These are phyloP conservation scores for Cladosporium colombiae DNA, from an alignment of 2,329 filamentous ascomycete genomes.

Conservation along the genomic window DNA sequence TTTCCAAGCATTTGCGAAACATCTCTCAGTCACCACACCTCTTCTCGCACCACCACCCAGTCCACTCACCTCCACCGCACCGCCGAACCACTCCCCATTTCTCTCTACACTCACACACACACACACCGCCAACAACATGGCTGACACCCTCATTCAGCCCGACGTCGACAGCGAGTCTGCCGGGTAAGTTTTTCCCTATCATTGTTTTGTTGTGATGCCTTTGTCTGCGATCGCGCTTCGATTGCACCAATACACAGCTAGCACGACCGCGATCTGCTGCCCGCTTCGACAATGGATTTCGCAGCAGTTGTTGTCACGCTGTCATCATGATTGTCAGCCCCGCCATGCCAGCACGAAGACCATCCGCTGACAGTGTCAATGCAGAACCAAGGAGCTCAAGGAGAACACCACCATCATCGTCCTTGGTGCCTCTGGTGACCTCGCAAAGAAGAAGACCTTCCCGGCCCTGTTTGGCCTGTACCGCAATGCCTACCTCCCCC, in stretches of 20 bases:
- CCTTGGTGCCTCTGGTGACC: constrained; percentile 92
- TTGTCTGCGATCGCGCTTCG: not conserved
- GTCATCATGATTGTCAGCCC: constrained; percentile 6
- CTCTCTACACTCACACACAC: not conserved
- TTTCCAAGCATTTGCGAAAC: constrained; percentile 15
- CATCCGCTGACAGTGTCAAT: constrained; percentile 4
- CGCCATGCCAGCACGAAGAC: not conserved
- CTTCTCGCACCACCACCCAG: not conserved
- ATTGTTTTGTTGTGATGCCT: constrained; percentile 10
- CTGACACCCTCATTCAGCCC: constrained; percentile 50
- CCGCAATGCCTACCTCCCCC: constrained; percentile 96
- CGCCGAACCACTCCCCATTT: not conserved
- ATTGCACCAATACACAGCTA: not conserved
- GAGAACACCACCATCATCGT: constrained; percentile 97
- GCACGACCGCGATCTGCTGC: not conserved
- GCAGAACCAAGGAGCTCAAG: constrained; percentile 89
- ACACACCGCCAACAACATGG: constrained; percentile 38
- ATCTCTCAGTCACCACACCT: constrained; percentile 13
- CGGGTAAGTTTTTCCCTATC: constrained; percentile 42
- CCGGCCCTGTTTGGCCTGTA: constrained; percentile 96
- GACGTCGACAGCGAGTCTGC: constrained; percentile 47
- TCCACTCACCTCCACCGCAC: not conserved
- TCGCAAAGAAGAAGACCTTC: constrained; percentile 99
- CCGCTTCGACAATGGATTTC: not conserved
- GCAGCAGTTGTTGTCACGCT: not conserved